These are phyloP conservation scores for Cryptosporidium meleagridis DNA, from an alignment of 169 alveolate genomes.

Conservation along the genomic window DNA sequence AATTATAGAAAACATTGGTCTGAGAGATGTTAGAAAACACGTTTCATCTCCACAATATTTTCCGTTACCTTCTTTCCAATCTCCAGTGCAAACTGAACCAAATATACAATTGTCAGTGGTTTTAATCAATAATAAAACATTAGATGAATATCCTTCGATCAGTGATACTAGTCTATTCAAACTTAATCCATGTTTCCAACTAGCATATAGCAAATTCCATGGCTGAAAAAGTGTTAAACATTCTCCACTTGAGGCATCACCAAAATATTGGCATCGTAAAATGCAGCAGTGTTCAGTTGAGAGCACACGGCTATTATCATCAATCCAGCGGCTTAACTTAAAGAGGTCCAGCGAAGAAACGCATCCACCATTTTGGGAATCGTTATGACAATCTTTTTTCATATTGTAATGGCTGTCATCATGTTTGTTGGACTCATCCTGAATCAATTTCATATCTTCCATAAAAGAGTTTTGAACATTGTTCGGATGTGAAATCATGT, in stretches of 20 bases:
- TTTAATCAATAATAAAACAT: conserved; percentile 40
- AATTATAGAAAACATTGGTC: conserved; percentile 41
- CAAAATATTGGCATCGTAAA: conserved; percentile 42
- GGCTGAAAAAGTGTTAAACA: conserved; percentile 49
- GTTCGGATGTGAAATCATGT: conserved; percentile 45
- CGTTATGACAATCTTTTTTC: background rate
- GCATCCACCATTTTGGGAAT: background rate
- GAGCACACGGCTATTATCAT: conserved; percentile 32
- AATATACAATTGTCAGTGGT: conserved; percentile 58
- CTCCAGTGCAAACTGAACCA: conserved; percentile 64
- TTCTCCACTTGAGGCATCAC: conserved; percentile 45
- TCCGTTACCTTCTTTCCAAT: conserved; percentile 74
- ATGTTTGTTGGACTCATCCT: background rate
- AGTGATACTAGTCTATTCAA: conserved; percentile 35
- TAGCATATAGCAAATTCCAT: conserved; percentile 71
- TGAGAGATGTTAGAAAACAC: conserved; percentile 38
- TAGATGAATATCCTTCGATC: conserved; percentile 45
- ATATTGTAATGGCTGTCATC: background rate
- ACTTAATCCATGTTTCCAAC: conserved; percentile 74
- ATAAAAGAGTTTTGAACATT: conserved; percentile 21
- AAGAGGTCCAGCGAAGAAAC: background rate
- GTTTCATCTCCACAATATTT: conserved; percentile 66
- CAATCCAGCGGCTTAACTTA: conserved; percentile 19
- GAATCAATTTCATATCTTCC: background rate
- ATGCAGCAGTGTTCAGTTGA: conserved; percentile 48